Percentiles rank a stretch among this genome's conserved stretches.
Evolutionary conservation across 768 basidiomycete species (phyloP).

Genomic region (Tricholoma saponaceum): DNA sequence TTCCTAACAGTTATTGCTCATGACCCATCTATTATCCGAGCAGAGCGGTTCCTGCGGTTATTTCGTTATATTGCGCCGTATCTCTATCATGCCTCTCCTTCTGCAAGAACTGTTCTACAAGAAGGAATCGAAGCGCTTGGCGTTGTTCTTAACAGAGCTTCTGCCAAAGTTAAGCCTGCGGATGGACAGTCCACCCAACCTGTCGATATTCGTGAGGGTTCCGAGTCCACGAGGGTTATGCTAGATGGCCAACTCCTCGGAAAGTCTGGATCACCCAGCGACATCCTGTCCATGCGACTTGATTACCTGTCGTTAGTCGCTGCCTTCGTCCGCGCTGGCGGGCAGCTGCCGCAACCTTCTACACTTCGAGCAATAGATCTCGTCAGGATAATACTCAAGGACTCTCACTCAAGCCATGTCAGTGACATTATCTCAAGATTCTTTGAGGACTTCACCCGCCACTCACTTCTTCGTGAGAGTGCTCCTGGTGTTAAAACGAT

Average conservation of each 20-base stretch:
- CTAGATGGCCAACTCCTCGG: constrained; percentile 33
- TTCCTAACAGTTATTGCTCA: constrained; percentile 80
- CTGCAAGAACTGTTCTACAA: constrained; percentile 50
- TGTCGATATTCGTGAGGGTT: constrained; percentile 20
- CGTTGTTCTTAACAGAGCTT: constrained; percentile 43
- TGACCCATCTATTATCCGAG: constrained; percentile 60
- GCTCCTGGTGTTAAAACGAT: constrained; percentile 44
- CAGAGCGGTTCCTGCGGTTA: constrained; percentile 65
- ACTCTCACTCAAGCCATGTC: constrained; percentile 31
- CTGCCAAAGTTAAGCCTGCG: constrained; percentile 39
- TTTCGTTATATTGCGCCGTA: constrained; percentile 53
- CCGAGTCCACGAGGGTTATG: constrained; percentile 20
- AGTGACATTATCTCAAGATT: constrained; percentile 44
- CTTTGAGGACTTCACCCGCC: constrained; percentile 47
- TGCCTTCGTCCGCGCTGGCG: constrained; percentile 48
- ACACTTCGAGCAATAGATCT: constrained; percentile 50
- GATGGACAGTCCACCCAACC: constrained; percentile 27
- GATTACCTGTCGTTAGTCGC: constrained; percentile 59
- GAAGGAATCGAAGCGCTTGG: constrained; percentile 72
- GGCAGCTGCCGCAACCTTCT: constrained; percentile 36
- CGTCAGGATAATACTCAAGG: constrained; percentile 52
- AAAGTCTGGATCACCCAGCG: constrained; percentile 47
- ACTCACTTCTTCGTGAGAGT: constrained; percentile 44
- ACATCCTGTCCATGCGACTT: constrained; percentile 53
- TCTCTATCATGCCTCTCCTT: constrained; percentile 52